Evolutionary conservation across 176 grass and related monocot species (phyloP), one percentile per base, ranked within the genome.

Genomic region (Typha latifolia): DNA sequence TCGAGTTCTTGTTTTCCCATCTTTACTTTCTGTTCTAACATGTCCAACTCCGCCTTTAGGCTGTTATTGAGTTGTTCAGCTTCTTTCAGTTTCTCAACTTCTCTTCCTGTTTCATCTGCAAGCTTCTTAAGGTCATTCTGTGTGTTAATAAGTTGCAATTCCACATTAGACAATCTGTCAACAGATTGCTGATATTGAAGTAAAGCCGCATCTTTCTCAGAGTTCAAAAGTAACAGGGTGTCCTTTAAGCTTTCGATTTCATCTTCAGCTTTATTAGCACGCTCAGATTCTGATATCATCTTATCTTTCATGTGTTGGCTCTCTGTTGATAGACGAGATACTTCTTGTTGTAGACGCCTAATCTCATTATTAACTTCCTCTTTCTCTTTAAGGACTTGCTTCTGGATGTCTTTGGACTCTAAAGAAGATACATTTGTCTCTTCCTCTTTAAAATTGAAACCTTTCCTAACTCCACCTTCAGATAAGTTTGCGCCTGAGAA

Each of bases 211-310:
- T 90, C 86, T 69, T 87, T 99, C 66, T 80, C 84, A 65, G 75
- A 74, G 70, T 73, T 87, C 52, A 94, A 72, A 51, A 81, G 67
- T 63, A 75, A 68, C 18, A 90, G 53, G 2, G 69, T 84, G 22
- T 74, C 73, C 66, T 81, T 87, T 27, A 87, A 69, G n/a, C 47
- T 81, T 79, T 81, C 79, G 70, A 87, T 65, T 72, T 90, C 79
- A 76, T 47, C 81, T 64, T 83, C 89, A 62, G 86, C 84, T 83
- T 87, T 87, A 79, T 83, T 81, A 64, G 84, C 84, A 20, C 86
- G 74, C 22, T 87, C 82, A 47, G 70, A 87, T 86, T 87, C 94
- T 82, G 72, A 86, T 43, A 43, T 43, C 37, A 43, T 43, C 37
- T 43, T 43, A 43, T 43, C 74, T 71, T 84, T 61, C 57, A 86